These are phyloP conservation scores for Verbascum thapsus DNA, from an alignment of 257 asterid genomes.

Conservation along the genomic window DNA sequence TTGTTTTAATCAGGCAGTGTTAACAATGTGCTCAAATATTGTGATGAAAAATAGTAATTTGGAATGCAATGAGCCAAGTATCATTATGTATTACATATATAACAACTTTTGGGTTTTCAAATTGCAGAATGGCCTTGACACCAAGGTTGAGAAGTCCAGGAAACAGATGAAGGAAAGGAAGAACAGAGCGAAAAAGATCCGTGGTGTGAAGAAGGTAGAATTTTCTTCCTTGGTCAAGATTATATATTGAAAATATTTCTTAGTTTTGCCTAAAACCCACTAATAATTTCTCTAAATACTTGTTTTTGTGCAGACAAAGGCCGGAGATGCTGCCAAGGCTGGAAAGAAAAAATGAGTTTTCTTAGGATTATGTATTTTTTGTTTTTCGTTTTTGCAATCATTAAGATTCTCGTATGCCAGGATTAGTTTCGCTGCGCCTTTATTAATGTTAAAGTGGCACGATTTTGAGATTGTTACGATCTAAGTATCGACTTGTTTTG, in stretches of 20 bases:
- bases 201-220: constrained; percentile 58
- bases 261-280: neutral
- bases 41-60: no score
- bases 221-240: neutral
- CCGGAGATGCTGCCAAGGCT: constrained; percentile 58
- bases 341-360: constrained; percentile 55
- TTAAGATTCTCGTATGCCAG: constrained; percentile 25
- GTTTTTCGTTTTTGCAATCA: constrained; percentile 13
- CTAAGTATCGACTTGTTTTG: constrained; percentile 9
- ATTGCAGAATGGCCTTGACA: constrained; percentile 54
- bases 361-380: constrained; percentile 14
- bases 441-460: constrained; percentile 14
- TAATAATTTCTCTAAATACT: neutral
- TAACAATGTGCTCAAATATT: no score
- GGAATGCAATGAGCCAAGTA: no score
- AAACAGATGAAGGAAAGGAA: constrained; percentile 63
- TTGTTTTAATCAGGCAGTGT: no score
- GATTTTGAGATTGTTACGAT: constrained; percentile 23
- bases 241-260: no score
- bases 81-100: neutral
- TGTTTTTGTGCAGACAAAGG: constrained; percentile 47
- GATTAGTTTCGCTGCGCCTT: constrained; percentile 12
- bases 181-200: constrained; percentile 56
- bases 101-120: neutral
- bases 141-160: constrained; percentile 54